These are phyloP conservation scores for Arabidopsis hybrid DNA, from an alignment of 441 rosid genomes.

Conservation along the genomic window DNA sequence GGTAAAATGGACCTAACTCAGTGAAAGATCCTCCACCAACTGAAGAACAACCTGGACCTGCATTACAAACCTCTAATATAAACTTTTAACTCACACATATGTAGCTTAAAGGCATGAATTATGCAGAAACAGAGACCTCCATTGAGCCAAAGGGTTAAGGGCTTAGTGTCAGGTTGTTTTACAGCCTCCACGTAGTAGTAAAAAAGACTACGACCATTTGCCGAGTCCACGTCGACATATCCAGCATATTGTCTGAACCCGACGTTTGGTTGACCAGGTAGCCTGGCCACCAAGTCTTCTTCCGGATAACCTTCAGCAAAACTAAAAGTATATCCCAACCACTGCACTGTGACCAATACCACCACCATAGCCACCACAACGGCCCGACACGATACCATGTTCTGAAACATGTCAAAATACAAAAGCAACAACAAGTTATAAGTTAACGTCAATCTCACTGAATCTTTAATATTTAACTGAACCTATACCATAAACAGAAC, in stretches of 20 bases:
- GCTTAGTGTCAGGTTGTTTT: constrained; percentile 55
- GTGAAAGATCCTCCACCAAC: constrained; percentile 91
- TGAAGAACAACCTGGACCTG: constrained; percentile 94
- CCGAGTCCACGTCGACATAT: constrained; percentile 69
- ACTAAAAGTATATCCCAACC: background rate
- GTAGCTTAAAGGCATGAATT: background rate
- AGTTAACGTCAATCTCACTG: too few relatives aligned
- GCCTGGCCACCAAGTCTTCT: constrained; percentile 68
- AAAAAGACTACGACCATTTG: constrained; percentile 74
- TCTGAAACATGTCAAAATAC: background rate
- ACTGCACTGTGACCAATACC: constrained; percentile 5
- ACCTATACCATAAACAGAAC: too few relatives aligned
- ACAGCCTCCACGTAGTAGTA: constrained; percentile 88
- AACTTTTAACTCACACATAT: background rate
- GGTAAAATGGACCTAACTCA: constrained; percentile 85
- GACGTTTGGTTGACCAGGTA: constrained; percentile 80
- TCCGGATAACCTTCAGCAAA: constrained; percentile 53
- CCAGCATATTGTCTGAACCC: constrained; percentile 77
- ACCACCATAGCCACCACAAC: background rate
- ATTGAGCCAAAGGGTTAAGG: constrained; percentile 91
- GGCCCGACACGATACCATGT: background rate
- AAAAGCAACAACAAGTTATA: background rate
- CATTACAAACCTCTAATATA: constrained; percentile 8
- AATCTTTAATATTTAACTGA: background rate
- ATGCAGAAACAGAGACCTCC: constrained; percentile 58